phyloP scores from a whole-genome alignment of 139 green algal genomes.

The Eudorina sp. region DNA sequence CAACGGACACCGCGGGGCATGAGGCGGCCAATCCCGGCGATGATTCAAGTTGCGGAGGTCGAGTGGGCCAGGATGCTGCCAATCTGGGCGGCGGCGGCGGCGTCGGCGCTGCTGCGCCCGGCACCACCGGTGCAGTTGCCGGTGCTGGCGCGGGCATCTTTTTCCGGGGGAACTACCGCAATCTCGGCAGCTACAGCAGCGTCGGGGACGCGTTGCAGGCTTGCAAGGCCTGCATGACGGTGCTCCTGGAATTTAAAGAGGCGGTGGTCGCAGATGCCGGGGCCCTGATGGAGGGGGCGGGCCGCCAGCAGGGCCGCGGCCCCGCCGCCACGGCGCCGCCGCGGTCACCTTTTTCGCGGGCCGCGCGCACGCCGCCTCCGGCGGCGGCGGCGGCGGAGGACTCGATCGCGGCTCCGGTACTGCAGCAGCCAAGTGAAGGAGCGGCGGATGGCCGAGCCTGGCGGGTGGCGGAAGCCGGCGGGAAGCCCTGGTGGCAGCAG shows the following conservation, averaged over 20 bases:
- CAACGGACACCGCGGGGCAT: too few species aligned
- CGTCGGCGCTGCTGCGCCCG: too few species aligned
- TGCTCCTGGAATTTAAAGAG: slow-evolving; percentile 18
- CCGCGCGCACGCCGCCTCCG: neutral
- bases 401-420: neutral
- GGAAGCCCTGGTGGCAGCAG: neutral
- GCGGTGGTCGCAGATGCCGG: neutral
- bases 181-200: neutral
- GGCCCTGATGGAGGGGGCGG: too few species aligned
- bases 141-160: neutral
- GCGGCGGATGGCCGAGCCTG: too few species aligned
- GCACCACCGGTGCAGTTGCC: neutral
- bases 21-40: too few species aligned
- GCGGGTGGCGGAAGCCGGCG: too few species aligned
- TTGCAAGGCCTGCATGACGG: neutral
- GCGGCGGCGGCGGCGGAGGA: neutral
- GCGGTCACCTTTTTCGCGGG: too few species aligned
- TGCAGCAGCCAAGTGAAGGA: too few species aligned
- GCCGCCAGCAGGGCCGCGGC: too few species aligned
- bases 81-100: too few species aligned
- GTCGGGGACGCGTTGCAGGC: neutral
- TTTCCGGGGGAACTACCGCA: neutral
- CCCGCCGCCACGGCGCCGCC: too few species aligned
- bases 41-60: too few species aligned
- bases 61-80: neutral